phyloP scores from a whole-genome alignment of 1,284 basidiomycete genomes.

The Rugiboletus extremiorientalis region DNA sequence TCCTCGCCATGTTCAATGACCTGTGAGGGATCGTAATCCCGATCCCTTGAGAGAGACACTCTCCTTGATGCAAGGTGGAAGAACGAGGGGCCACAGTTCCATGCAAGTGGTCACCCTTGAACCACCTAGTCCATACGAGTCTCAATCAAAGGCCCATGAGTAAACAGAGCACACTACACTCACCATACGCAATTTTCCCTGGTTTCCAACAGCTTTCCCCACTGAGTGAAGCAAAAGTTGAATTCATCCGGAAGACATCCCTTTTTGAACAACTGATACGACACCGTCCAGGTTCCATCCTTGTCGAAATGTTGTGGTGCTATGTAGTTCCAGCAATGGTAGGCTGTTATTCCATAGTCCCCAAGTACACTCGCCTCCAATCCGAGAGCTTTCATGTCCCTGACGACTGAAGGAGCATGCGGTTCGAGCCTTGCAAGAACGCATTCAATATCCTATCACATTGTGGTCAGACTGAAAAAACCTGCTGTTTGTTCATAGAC shows the following conservation, averaged over 20 bases:
- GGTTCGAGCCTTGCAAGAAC: background rate
- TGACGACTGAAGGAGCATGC: background rate
- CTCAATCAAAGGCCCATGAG: too few species aligned
- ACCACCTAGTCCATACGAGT: background rate
- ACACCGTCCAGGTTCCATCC: background rate
- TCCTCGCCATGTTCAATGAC: background rate
- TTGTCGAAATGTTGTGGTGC: background rate
- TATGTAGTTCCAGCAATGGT: slow-evolving; percentile 6
- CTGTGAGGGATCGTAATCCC: background rate
- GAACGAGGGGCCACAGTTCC: background rate
- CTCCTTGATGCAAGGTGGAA: background rate
- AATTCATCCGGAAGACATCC: background rate
- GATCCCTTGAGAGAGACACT: background rate
- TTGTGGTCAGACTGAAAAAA: background rate
- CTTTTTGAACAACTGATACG: background rate
- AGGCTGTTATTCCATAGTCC: background rate
- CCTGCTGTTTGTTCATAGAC: background rate
- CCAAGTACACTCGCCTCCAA: background rate
- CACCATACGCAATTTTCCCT: background rate
- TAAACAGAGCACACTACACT: background rate
- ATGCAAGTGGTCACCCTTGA: background rate
- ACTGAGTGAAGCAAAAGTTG: background rate
- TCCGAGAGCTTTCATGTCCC: background rate
- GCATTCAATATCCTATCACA: background rate
- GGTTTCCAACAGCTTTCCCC: background rate